Conservation (phyloP, 495 filamentous ascomycete species). For the Penicilliopsis zonata region DNA sequence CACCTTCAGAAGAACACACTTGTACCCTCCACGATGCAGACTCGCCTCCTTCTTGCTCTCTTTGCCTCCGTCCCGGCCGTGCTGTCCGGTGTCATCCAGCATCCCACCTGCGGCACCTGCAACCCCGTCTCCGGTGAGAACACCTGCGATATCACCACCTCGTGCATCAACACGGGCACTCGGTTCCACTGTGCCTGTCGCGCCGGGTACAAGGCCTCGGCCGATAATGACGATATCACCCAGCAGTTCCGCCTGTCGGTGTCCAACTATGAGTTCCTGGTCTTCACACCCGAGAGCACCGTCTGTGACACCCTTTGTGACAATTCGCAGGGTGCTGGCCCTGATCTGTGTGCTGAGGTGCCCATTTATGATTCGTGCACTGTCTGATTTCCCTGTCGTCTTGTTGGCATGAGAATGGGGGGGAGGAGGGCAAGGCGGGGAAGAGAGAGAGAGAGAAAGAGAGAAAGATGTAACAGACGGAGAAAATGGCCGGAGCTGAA, state of each 20-base stretch:
- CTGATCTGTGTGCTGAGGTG: slow-evolving; percentile 27
- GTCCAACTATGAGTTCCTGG: slow-evolving; percentile 29
- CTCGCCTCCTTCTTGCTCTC: too few relatives aligned
- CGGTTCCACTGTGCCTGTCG: slow-evolving; percentile 67
- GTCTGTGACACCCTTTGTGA: slow-evolving; percentile 27
- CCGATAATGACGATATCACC: slow-evolving; percentile 16
- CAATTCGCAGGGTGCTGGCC: slow-evolving; percentile 16
- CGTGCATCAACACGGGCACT: slow-evolving; percentile 47
- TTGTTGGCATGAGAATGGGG: background rate
- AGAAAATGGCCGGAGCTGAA: too few relatives aligned
- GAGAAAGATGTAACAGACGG: too few relatives aligned
- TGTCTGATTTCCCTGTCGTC: slow-evolving; percentile 10
- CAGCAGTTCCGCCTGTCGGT: slow-evolving; percentile 28
- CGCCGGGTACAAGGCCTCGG: slow-evolving; percentile 52
- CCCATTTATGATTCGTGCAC: slow-evolving; percentile 15
- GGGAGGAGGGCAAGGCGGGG: background rate
- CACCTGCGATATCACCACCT: slow-evolving; percentile 29
- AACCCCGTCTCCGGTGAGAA: slow-evolving; percentile 31
- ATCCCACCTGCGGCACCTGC: slow-evolving; percentile 24
- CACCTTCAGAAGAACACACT: too few relatives aligned
- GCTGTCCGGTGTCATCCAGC: slow-evolving; percentile 10
- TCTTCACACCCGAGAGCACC: slow-evolving; percentile 27
- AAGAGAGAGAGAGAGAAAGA: too few relatives aligned
- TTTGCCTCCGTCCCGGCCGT: slow-evolving; percentile 12
- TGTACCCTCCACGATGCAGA: too few relatives aligned